Base-by-base conservation (phyloP, 345 rosid species). In the Linum trigynum region DNA sequence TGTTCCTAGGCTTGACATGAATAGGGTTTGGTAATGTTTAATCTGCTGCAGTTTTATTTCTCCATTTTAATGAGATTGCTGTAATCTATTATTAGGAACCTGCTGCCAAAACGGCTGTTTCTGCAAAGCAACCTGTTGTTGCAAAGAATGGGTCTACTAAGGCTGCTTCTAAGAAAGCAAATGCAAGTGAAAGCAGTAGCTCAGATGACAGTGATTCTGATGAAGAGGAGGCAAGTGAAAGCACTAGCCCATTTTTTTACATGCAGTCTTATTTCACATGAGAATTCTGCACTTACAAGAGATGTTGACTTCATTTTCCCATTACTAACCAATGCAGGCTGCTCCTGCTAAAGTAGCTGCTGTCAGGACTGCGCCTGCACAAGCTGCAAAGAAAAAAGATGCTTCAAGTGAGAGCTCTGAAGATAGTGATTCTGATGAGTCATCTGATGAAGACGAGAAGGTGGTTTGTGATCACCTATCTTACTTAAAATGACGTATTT, bases 381-480 rank as follows among this genome's bases (percentile, higher is more conserved):
- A 48, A 9, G 53, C 14, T 5, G 8, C 58, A 39, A 60, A 67
- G n/a, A 48, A 37, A 37, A 67, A 67, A 10, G 59, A 55, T 6
- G 65, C 42, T 11, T 50, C 53, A 45, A 43, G 55, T n/a, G 45
- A 42, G 6, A 56, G 61, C 63, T 57, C 68, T 14, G 73, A 70
- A 23, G 73, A 64, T 5, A 17, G 61, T 63, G 73, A 70, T n/a
- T 63, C 73, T 43, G 69, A 57, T 41, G 69, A 66, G 5, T 66
- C 69, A 2, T 66, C 61, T 17, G 64, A 64, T 39, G 64, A 70
- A 7, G 67, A 63, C 14, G 39, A 70, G 68, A 67, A 63, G 61
- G 38, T 56, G 5, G 11, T 11, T 5, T 38, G 14, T 57, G 62
- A 55, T 7, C 57, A 17, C 17, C n/a, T 42, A 4, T 2, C 40